Percentiles rank a stretch among this genome's conserved stretches.
Conservation (phyloP, 2,329 filamentous ascomycete species). For the Hawksworthiomyces lignivorus region DNA sequence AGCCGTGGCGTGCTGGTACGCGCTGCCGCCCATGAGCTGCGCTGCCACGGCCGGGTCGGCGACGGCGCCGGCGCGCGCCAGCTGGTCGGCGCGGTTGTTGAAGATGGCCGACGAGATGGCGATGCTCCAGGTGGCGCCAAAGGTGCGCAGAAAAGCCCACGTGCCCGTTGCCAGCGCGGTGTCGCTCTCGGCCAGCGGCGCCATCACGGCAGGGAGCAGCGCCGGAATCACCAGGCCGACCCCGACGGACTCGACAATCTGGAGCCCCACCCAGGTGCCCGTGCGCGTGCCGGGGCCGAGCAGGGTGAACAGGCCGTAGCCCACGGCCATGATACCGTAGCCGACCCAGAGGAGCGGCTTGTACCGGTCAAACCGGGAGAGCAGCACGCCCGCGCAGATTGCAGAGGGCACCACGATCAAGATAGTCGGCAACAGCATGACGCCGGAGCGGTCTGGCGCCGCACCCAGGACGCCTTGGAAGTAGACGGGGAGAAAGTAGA, state of each 20-base stretch:
- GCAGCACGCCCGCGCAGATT: constrained; percentile 8
- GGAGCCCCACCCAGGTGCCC: constrained; percentile 24
- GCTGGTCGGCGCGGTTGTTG: constrained; percentile 22
- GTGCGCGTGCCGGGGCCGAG: constrained; percentile 19
- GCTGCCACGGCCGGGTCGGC: constrained; percentile 9
- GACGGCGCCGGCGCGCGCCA: constrained; percentile 2
- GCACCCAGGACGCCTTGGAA: constrained; percentile 33
- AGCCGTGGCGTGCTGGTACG: constrained; percentile 19
- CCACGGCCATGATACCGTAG: constrained; percentile 23
- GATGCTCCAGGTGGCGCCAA: constrained; percentile 31
- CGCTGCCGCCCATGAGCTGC: constrained; percentile 15
- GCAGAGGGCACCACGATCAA: constrained; percentile 7
- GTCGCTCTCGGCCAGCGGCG: constrained; percentile 25
- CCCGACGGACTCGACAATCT: constrained; percentile 25
- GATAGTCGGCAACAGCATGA: constrained; percentile 21
- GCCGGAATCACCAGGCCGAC: constrained; percentile 29
- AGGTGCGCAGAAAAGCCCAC: constrained; percentile 31
- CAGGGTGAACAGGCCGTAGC: constrained; percentile 18
- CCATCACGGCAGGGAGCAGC: constrained; percentile 31
- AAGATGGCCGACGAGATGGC: constrained; percentile 30
- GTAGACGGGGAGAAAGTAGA: constrained; percentile 36
- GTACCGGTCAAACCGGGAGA: constrained; percentile 8
- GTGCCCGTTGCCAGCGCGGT: constrained; percentile 28
- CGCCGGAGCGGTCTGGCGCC: constrained; percentile 24
- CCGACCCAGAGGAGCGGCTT: constrained; percentile 30